phyloP scores from a whole-genome alignment of 2,329 filamentous ascomycete species.

The Aspergillus chevalieri region DNA sequence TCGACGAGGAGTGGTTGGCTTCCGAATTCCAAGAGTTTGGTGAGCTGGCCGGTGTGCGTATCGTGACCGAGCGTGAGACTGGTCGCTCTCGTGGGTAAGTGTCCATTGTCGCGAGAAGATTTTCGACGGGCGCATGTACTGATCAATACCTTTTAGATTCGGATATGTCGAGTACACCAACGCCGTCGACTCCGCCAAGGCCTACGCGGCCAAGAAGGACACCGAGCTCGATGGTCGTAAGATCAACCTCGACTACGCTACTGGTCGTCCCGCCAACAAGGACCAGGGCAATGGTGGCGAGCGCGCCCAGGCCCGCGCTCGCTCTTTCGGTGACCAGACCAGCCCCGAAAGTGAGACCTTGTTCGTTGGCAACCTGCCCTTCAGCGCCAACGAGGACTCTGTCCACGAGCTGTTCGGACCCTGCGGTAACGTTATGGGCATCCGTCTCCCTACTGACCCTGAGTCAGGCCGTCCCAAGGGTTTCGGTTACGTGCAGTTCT shows the following conservation, averaged over 20 bases:
- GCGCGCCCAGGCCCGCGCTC: slow-evolving; percentile 49
- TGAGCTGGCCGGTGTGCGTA: slow-evolving; percentile 64
- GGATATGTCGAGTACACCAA: slow-evolving; percentile 84
- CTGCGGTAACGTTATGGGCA: slow-evolving; percentile 64
- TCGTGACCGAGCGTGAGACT: slow-evolving; percentile 75
- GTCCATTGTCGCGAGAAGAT: slow-evolving; percentile 4
- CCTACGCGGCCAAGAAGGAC: slow-evolving; percentile 68
- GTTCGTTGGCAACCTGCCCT: slow-evolving; percentile 87
- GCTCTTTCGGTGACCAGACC: slow-evolving; percentile 66
- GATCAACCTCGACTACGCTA: slow-evolving; percentile 74
- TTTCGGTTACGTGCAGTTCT: slow-evolving; percentile 85
- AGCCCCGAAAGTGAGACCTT: slow-evolving; percentile 80
- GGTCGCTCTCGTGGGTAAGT: slow-evolving; percentile 74
- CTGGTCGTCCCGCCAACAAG: slow-evolving; percentile 52
- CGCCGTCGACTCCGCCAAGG: slow-evolving; percentile 61
- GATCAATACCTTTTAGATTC: slow-evolving; percentile 47
- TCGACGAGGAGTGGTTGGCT: slow-evolving; percentile 75
- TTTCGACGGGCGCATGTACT: slow-evolving; percentile 3
- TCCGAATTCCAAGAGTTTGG: slow-evolving; percentile 76
- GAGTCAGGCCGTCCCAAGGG: slow-evolving; percentile 82
- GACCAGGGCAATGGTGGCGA: slow-evolving; percentile 51
- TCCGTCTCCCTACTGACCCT: slow-evolving; percentile 82
- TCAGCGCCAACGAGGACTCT: slow-evolving; percentile 70
- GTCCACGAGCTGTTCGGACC: slow-evolving; percentile 69
- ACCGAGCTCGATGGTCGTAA: slow-evolving; percentile 66